A percentile compares a stretch with the other conserved stretches of the same genome.
Evolutionary conservation across 257 asterid species (phyloP).

Genomic region (Solanum chaucha): DNA sequence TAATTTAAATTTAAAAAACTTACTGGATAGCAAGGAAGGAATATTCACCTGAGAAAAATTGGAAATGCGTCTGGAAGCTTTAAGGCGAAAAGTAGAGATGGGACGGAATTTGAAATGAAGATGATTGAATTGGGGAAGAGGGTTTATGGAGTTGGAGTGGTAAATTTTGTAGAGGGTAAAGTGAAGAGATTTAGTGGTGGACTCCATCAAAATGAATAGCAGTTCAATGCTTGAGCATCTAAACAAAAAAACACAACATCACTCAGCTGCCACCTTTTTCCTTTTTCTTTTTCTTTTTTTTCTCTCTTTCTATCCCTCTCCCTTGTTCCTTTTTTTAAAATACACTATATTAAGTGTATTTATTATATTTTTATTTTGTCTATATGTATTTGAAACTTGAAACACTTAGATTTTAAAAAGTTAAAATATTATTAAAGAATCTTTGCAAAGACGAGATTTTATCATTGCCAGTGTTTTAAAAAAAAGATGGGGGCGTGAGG

Average conservation of each 20-base stretch:
- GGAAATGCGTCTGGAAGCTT: constrained; percentile 11
- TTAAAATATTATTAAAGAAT: too few relatives aligned
- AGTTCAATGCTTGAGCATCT: not conserved
- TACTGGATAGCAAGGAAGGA: not conserved
- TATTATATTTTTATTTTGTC: too few relatives aligned
- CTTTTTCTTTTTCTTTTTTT: not conserved
- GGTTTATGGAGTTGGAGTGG: not conserved
- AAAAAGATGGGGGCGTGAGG: too few relatives aligned
- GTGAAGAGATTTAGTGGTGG: not conserved
- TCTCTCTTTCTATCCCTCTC: not conserved
- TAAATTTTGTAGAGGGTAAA: not conserved
- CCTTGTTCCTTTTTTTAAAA: too few relatives aligned
- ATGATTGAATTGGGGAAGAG: not conserved
- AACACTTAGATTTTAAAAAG: too few relatives aligned
- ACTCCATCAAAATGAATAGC: not conserved
- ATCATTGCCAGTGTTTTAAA: too few relatives aligned
- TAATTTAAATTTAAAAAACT: not conserved
- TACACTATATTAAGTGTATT: too few relatives aligned
- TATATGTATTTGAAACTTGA: too few relatives aligned
- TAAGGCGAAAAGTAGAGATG: not conserved
- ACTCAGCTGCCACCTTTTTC: not conserved
- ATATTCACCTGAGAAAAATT: constrained; percentile 15
- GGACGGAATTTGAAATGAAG: not conserved
- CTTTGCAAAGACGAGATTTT: too few relatives aligned
- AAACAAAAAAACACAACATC: not conserved